Conservation (phyloP, 148 eudicot species). For the Chenopodium berlandieri region DNA sequence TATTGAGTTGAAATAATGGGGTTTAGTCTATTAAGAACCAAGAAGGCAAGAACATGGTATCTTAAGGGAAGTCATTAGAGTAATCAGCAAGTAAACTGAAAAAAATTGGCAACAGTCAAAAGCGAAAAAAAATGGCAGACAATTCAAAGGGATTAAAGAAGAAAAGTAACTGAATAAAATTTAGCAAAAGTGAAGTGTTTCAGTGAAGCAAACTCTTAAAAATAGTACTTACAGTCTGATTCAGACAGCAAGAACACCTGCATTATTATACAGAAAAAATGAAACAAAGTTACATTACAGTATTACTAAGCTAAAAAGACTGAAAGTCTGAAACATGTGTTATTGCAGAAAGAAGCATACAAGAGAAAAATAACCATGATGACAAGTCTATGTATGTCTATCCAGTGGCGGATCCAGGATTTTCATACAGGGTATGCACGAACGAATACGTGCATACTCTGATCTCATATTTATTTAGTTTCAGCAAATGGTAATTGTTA, state of each 20-base stretch:
- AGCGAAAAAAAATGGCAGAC: constrained; percentile 9
- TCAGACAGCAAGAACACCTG: constrained; percentile 28
- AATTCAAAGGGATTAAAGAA: constrained; percentile 16
- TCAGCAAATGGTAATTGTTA: not conserved
- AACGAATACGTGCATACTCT: not conserved
- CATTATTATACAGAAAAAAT: constrained; percentile 11
- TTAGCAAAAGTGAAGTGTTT: constrained; percentile 25
- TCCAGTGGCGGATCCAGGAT: too few species aligned
- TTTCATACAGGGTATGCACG: too few species aligned
- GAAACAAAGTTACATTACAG: not conserved
- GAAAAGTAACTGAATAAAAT: constrained; percentile 12
- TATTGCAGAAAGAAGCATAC: not conserved
- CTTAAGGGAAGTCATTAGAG: not conserved
- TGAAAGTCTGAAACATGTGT: not conserved
- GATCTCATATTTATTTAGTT: not conserved
- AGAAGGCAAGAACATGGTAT: not conserved
- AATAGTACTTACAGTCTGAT: constrained; percentile 6
- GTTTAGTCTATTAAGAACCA: constrained; percentile 10
- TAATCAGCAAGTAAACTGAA: constrained; percentile 12
- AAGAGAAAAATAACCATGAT: not conserved
- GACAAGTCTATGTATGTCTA: not conserved
- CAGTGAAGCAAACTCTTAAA: constrained; percentile 27
- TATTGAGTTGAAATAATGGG: not conserved
- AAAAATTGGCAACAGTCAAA: constrained; percentile 25
- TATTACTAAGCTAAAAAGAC: constrained; percentile 1